Base-by-base conservation (phyloP, 768 basidiomycete species). In the Ramaria rubella region DNA sequence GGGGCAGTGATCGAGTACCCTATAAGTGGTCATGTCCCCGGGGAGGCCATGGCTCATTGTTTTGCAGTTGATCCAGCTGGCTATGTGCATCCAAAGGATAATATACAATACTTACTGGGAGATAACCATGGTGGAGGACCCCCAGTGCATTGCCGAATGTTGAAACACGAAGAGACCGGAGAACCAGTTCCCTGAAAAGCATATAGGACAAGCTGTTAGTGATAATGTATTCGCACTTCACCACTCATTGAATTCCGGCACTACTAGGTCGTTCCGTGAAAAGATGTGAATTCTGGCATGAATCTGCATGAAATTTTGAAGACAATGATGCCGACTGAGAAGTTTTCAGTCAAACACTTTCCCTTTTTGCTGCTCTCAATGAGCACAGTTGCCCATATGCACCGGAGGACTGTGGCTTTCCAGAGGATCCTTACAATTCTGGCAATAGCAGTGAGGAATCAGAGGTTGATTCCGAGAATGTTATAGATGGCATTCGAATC, bases 291-390 rank as follows among this genome's bases (percentile, higher is more conserved):
- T 38, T n/a, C n/a, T n/a, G n/a, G n/a, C 11, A n/a, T 3, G 7
- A 23, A 31, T 17, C 21, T n/a, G n/a, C n/a, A n/a, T n/a, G n/a
- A n/a, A n/a, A n/a, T n/a, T n/a, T 38, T n/a, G 15, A 3, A 23
- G 33, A 53, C 30, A 8, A 17, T 27, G n/a, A 19, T 6, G 51
- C 53, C 17, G 5, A 9, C 5, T 24, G 43, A 14, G 61, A 64
- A 46, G 51, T 67, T 3, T 66, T 65, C 49, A 23, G 34, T 3
- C 64, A 65, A 38, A 67, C 66, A 5, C 51, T 67, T 2, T 62
- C 55, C 1, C 61, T 67, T 45, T 67, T 56, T 40, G 62, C 58
- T 48, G 55, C 62, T 23, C 36, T 67, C 17, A n/a, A 7, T 1
- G 59, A 64, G 15, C 56, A 57, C 19, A 65, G 65, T 9, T 65